A percentile compares a stretch with the other conserved stretches of the same genome.
These are phyloP conservation scores for Colletotrichum filicis DNA, from an alignment of 2,329 filamentous ascomycete genomes.

Conservation along the genomic window DNA sequence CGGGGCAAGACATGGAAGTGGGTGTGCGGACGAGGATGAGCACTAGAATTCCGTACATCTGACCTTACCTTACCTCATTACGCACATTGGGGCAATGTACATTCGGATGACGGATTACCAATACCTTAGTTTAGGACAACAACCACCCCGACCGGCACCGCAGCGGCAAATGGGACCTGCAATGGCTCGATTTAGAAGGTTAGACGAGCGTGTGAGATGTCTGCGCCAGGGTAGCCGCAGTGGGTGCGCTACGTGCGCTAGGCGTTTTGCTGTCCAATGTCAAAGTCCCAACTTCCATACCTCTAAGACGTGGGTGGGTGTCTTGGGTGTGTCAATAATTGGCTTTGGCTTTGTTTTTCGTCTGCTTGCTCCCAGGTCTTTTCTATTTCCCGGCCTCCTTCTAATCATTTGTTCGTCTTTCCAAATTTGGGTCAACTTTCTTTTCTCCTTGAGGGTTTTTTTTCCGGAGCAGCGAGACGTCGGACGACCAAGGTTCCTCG, in stretches of 20 bases:
- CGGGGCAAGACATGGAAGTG: background rate
- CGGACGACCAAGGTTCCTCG: background rate
- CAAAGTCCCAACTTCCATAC: background rate
- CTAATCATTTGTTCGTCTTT: background rate
- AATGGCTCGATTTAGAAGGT: slow-evolving; percentile 30
- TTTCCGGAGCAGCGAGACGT: background rate
- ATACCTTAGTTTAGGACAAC: background rate
- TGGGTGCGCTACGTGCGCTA: slow-evolving; percentile 33
- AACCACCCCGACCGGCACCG: slow-evolving; percentile 2
- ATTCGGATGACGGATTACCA: background rate
- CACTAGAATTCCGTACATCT: background rate
- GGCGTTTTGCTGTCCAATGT: slow-evolving; percentile 18
- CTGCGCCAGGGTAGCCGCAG: slow-evolving; percentile 31
- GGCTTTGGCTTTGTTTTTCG: slow-evolving; percentile 17
- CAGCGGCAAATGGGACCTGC: slow-evolving; percentile 21
- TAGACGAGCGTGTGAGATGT: slow-evolving; percentile 26
- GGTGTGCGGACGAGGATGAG: background rate
- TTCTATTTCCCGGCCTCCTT: background rate
- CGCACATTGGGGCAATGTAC: background rate
- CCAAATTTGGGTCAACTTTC: background rate
- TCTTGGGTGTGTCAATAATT: slow-evolving; percentile 1
- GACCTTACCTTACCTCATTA: background rate
- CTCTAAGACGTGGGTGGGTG: background rate
- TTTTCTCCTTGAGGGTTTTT: background rate
- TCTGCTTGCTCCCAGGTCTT: background rate